Evolutionary conservation across 208 protist genomes (phyloP).

Genomic region (Leishmania arabica): DNA sequence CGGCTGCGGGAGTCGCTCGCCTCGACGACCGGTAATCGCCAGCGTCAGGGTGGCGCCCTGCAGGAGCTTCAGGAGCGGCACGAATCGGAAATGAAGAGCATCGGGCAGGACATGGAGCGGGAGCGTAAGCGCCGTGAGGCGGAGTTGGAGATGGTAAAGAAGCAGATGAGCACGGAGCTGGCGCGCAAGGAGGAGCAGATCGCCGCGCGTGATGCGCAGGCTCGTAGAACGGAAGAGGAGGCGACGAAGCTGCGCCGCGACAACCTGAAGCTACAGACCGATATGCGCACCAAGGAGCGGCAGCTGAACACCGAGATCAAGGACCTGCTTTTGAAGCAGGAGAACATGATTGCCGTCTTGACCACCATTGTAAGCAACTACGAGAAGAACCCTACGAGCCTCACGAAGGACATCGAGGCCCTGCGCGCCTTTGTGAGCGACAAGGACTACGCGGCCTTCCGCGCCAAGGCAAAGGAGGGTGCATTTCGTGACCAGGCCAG

Average conservation of each 20-base stretch:
- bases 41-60: conserved; percentile 34
- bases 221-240: conserved; percentile 38
- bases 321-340: conserved; percentile 24
- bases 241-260: conserved; percentile 33
- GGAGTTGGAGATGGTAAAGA: conserved; percentile 25
- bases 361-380: conserved; percentile 3
- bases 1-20: conserved; percentile 33
- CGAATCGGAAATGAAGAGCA: conserved; percentile 24
- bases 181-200: conserved; percentile 24
- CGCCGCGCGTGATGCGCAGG: conserved; percentile 39
- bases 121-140: conserved; percentile 12
- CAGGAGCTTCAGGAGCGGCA: conserved; percentile 38
- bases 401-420: conserved; percentile 27
- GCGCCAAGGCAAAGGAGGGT: conserved; percentile 23
- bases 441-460: conserved; percentile 27
- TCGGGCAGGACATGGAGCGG: conserved; percentile 18
- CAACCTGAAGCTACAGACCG: conserved; percentile 35
- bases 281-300: conserved; percentile 18
- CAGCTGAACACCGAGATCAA: conserved; percentile 29
- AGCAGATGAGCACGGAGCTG: conserved; percentile 32
- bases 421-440: conserved; percentile 28
- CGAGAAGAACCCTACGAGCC: conserved; percentile 9
- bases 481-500: conserved; percentile 12
- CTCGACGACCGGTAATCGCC: conserved; percentile 23
- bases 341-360: conserved; percentile 24